Evolutionary conservation across 2,329 filamentous ascomycete genomes (phyloP).

Genomic region (Immersiporthe knoxdaviesiana): DNA sequence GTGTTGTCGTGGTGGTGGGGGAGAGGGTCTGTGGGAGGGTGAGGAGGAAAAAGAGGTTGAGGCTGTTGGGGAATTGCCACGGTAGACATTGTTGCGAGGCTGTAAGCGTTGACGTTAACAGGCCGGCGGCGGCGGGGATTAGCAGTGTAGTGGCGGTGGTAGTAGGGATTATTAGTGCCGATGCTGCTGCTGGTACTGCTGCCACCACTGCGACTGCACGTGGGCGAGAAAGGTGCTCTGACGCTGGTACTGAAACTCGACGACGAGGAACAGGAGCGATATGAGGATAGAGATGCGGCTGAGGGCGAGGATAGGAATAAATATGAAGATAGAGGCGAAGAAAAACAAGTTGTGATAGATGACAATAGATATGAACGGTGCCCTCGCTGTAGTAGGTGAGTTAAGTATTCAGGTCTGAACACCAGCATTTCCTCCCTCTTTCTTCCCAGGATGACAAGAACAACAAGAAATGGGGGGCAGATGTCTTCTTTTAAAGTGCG

Average conservation of each 20-base stretch:
- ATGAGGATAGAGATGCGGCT: too few relatives aligned
- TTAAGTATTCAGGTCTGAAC: not conserved
- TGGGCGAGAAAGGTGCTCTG: not conserved
- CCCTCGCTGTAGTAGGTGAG: not conserved
- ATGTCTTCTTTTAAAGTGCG: not conserved
- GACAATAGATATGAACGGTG: not conserved
- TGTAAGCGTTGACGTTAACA: conserved; percentile 17
- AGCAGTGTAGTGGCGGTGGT: not conserved
- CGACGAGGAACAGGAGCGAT: not conserved
- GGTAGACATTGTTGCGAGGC: conserved; percentile 36
- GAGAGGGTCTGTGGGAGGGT: conserved; percentile 1
- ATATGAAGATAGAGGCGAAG: not conserved
- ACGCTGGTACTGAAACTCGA: conserved; percentile 1
- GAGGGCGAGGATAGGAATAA: not conserved
- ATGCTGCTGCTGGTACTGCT: conserved; percentile 5
- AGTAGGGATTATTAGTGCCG: not conserved
- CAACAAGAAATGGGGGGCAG: not conserved
- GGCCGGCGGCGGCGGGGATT: not conserved
- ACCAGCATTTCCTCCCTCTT: conserved; percentile 13
- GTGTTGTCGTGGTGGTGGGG: not conserved
- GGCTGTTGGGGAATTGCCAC: conserved; percentile 33
- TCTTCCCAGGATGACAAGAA: not conserved
- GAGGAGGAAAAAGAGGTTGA: conserved; percentile 26
- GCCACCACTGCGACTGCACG: not conserved
- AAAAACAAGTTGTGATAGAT: not conserved